Percentiles rank a stretch among this genome's conserved stretches.
Evolutionary conservation across 2,329 filamentous ascomycete species (phyloP).

Genomic region (Daldinia sp.): DNA sequence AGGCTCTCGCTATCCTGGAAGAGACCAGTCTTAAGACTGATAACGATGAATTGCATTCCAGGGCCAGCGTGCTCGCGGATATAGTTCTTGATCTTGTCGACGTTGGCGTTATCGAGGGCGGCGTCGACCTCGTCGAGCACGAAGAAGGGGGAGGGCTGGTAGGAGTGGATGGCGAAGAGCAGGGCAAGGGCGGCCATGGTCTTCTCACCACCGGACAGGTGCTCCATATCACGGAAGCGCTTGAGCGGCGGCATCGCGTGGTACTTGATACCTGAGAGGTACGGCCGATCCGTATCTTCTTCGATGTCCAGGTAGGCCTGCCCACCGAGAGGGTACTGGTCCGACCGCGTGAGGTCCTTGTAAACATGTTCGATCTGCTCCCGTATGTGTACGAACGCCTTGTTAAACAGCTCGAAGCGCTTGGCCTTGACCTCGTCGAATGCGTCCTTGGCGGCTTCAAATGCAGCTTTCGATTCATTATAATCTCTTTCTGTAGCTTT

Average conservation of each 20-base stretch:
- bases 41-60: constrained; percentile 99
- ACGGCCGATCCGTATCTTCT: constrained; percentile 96
- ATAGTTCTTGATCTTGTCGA: constrained; percentile 95
- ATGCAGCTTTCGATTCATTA: constrained; percentile 81
- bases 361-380: constrained; percentile 95
- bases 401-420: constrained; percentile 92
- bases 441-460: constrained; percentile 80
- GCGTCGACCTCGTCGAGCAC: constrained; percentile 98
- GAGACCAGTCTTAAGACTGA: constrained; percentile 92
- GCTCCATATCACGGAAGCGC: constrained; percentile 99
- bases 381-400: constrained; percentile 93
- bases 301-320: constrained; percentile 88
- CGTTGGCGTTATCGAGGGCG: constrained; percentile 97
- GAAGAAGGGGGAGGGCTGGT: constrained; percentile 96
- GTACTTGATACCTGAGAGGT: constrained; percentile 95
- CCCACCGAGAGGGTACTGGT: constrained; percentile 93
- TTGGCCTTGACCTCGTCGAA: constrained; percentile 86
- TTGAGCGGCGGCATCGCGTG: constrained; percentile 99
- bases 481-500: constrained; percentile 90
- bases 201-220: constrained; percentile 96
- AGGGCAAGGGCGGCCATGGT: constrained; percentile 98
- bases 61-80: constrained; percentile 93
- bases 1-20: constrained; percentile 97
- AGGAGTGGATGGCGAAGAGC: constrained; percentile 95
- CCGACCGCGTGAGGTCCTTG: constrained; percentile 90